Evolutionary conservation across 1,284 basidiomycete species (phyloP).

Genomic region (Rhizoctonia solani): DNA sequence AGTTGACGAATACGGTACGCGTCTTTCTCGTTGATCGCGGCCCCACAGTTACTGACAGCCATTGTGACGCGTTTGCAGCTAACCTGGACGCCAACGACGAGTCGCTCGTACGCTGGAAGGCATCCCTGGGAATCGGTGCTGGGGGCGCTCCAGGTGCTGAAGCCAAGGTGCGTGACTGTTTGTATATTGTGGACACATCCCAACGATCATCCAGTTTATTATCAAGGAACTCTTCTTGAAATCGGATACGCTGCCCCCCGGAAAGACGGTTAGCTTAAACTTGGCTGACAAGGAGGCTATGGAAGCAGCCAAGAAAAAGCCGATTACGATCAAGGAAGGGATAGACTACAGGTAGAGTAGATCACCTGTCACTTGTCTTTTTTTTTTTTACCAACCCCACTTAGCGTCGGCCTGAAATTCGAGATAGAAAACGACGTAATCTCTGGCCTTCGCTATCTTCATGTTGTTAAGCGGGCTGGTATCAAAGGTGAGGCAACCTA

Average conservation of each 20-base stretch:
- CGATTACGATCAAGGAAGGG: conserved; percentile 81
- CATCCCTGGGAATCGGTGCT: conserved; percentile 72
- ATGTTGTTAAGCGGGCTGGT: conserved; percentile 78
- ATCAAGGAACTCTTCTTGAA: conserved; percentile 69
- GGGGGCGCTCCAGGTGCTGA: conserved; percentile 49
- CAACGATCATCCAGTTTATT: conserved; percentile 57
- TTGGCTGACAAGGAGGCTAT: conserved; percentile 54
- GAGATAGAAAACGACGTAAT: conserved; percentile 84
- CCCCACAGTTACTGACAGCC: not conserved
- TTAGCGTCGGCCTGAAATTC: conserved; percentile 76
- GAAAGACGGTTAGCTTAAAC: conserved; percentile 63
- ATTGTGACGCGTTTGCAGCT: not conserved
- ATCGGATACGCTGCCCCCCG: conserved; percentile 59
- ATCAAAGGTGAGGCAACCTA: conserved; percentile 56
- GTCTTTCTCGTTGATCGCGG: not conserved
- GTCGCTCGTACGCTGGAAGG: conserved; percentile 74
- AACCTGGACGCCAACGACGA: conserved; percentile 36
- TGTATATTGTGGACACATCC: conserved; percentile 10
- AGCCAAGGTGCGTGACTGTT: conserved; percentile 62
- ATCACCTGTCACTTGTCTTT: not conserved
- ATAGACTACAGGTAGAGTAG: conserved; percentile 72
- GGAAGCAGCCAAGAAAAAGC: conserved; percentile 65
- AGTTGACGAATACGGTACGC: conserved; percentile 35
- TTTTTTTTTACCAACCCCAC: not conserved
- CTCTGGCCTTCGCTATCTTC: conserved; percentile 83